Percentiles rank a stretch among this genome's conserved stretches.
phyloP scores from a whole-genome alignment of 345 rosid genomes.

The Salix koriyanagi region DNA sequence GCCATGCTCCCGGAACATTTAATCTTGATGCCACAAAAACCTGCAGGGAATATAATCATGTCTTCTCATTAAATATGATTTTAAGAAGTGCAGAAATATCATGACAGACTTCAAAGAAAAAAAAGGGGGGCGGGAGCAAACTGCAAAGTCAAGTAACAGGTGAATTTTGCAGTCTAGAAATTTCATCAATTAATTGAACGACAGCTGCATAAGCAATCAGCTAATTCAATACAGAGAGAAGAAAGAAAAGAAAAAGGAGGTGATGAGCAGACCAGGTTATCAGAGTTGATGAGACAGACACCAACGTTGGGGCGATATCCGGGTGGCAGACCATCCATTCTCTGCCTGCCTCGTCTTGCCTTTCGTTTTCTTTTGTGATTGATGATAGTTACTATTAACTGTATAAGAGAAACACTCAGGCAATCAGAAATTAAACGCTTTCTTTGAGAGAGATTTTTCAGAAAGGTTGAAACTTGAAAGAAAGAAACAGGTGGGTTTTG shows the following conservation, averaged over 20 bases:
- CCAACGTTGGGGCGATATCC: constrained; percentile 99
- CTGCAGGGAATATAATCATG: constrained; percentile 30
- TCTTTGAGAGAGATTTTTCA: not conserved
- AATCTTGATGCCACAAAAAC: constrained; percentile 92
- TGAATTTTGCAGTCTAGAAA: not conserved
- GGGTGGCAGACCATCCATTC: constrained; percentile 79
- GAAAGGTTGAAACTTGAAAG: too few relatives aligned
- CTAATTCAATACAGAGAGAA: not conserved
- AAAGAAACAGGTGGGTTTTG: not conserved
- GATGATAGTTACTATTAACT: not conserved
- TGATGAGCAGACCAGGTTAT: constrained; percentile 53
- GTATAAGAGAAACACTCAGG: not conserved
- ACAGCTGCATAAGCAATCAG: not conserved
- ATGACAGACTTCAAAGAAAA: too few relatives aligned
- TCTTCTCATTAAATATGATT: not conserved
- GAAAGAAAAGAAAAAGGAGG: not conserved
- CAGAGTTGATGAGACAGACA: constrained; percentile 87
- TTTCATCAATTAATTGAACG: not conserved
- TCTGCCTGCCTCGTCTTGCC: not conserved
- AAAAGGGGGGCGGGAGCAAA: not conserved
- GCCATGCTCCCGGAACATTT: constrained; percentile 99
- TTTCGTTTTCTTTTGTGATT: not conserved
- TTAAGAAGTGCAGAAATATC: not conserved
- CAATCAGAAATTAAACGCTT: not conserved
- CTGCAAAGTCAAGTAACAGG: not conserved